Percentiles rank a stretch among this genome's conserved stretches.
phyloP scores from a whole-genome alignment of 2,329 filamentous ascomycete genomes.

The Nemania abortiva region DNA sequence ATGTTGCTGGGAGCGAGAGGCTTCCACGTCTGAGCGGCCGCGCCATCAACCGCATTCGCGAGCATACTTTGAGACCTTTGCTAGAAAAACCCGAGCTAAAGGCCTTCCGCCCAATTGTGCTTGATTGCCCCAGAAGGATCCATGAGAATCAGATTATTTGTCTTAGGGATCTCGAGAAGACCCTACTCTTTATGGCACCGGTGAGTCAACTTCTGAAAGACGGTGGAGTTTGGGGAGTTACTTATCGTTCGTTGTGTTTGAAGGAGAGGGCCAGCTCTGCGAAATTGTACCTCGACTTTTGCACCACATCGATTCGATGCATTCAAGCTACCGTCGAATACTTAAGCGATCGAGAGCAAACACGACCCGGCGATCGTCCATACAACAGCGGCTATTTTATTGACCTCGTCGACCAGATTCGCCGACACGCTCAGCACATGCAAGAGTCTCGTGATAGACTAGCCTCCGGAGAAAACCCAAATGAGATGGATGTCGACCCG shows the following conservation, averaged over 20 bases:
- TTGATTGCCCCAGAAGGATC: conserved; percentile 83
- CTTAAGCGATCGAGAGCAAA: conserved; percentile 87
- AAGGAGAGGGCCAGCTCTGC: conserved; percentile 83
- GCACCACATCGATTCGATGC: conserved; percentile 88
- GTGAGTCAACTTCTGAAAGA: conserved; percentile 78
- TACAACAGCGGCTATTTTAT: conserved; percentile 98
- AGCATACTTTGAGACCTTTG: conserved; percentile 82
- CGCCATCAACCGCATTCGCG: conserved; percentile 82
- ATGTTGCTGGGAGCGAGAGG: conserved; percentile 60
- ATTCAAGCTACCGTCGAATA: conserved; percentile 90
- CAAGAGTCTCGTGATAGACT: conserved; percentile 78
- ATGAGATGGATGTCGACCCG: conserved; percentile 70
- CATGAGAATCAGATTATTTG: conserved; percentile 87
- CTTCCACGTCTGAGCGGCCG: conserved; percentile 74
- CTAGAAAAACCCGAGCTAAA: conserved; percentile 78
- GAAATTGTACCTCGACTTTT: conserved; percentile 83
- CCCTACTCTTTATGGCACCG: conserved; percentile 87
- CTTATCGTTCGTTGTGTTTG: conserved; percentile 77
- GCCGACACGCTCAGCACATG: conserved; percentile 87
- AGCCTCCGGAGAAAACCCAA: conserved; percentile 61
- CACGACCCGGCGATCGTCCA: conserved; percentile 84
- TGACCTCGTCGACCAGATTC: conserved; percentile 94
- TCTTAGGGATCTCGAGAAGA: conserved; percentile 94
- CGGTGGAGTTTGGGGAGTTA: conserved; percentile 69
- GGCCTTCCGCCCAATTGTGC: conserved; percentile 83